These are phyloP conservation scores for Leptodermis oblonga DNA, from an alignment of 257 asterid species.

Conservation along the genomic window DNA sequence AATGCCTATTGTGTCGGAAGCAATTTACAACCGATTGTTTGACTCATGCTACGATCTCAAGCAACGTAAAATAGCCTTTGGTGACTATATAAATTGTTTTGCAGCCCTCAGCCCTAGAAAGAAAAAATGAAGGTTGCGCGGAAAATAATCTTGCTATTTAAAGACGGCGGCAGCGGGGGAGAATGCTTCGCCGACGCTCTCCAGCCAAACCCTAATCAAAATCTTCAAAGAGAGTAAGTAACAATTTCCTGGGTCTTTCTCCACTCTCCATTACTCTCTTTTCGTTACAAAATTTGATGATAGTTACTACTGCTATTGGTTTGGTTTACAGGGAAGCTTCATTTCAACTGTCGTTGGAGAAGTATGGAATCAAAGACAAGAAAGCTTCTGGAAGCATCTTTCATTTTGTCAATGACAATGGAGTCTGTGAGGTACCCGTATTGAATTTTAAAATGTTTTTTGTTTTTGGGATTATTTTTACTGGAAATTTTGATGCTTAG, in stretches of 20 bases:
- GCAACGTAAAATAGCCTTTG: no score
- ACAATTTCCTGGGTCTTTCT: no score
- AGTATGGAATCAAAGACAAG: slow-evolving; percentile 56
- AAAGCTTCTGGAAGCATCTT: slow-evolving; percentile 50
- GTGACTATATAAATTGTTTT: no score
- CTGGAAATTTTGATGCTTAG: not conserved
- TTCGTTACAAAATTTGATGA: not conserved
- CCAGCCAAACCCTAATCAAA: slow-evolving; percentile 40
- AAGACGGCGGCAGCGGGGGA: slow-evolving; percentile 49
- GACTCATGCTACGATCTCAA: no score
- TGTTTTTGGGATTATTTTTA: not conserved
- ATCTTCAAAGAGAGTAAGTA: slow-evolving; percentile 41
- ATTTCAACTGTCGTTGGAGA: slow-evolving; percentile 55
- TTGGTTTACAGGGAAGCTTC: slow-evolving; percentile 47
- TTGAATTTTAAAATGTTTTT: not conserved
- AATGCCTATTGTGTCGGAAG: no score
- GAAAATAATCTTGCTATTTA: slow-evolving; percentile 55
- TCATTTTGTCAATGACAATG: slow-evolving; percentile 46
- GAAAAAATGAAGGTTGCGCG: slow-evolving; percentile 29
- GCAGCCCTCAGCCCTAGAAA: not conserved
- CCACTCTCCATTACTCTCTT: not conserved
- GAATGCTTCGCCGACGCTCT: slow-evolving; percentile 48
- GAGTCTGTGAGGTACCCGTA: slow-evolving; percentile 44
- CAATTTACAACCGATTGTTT: no score
- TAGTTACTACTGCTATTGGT: not conserved